These are phyloP conservation scores for Mikania micrantha DNA, from an alignment of 129 eudicot species.

Conservation along the genomic window DNA sequence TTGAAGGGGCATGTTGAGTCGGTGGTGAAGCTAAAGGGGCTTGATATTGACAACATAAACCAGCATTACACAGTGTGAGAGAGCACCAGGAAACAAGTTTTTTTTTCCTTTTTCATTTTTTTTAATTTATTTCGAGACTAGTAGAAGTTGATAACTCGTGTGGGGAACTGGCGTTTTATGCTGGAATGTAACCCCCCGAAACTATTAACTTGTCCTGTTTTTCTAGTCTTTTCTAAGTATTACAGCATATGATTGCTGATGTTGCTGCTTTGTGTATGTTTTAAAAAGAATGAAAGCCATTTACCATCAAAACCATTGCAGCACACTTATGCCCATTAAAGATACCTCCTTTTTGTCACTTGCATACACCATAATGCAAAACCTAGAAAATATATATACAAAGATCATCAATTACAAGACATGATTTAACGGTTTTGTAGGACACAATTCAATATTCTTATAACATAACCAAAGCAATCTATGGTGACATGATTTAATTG, in stretches of 20 bases:
- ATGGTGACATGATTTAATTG: neutral
- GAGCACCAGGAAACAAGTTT: neutral
- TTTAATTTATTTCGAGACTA: constrained; percentile 24
- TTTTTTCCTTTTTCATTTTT: constrained; percentile 2
- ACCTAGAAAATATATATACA: no score
- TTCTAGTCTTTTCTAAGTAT: constrained; percentile 10
- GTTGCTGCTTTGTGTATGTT: constrained; percentile 9
- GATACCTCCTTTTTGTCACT: no score
- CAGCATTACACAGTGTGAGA: constrained; percentile 86
- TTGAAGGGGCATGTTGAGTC: constrained; percentile 96
- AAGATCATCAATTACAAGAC: neutral
- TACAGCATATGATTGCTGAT: constrained; percentile 21
- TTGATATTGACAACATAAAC: constrained; percentile 82
- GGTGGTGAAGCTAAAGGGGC: constrained; percentile 91
- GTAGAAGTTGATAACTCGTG: constrained; percentile 29
- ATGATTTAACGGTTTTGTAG: neutral
- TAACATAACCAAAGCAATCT: neutral
- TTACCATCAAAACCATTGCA: no score
- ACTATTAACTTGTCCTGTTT: constrained; percentile 26
- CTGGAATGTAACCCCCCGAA: constrained; percentile 25
- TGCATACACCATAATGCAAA: no score
- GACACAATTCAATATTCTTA: neutral
- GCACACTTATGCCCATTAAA: no score
- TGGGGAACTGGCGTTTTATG: constrained; percentile 23
- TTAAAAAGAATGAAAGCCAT: constrained; percentile 24